Evolutionary conservation across 2,329 filamentous ascomycete species (phyloP).

Genomic region (Microcyclospora pomicola): DNA sequence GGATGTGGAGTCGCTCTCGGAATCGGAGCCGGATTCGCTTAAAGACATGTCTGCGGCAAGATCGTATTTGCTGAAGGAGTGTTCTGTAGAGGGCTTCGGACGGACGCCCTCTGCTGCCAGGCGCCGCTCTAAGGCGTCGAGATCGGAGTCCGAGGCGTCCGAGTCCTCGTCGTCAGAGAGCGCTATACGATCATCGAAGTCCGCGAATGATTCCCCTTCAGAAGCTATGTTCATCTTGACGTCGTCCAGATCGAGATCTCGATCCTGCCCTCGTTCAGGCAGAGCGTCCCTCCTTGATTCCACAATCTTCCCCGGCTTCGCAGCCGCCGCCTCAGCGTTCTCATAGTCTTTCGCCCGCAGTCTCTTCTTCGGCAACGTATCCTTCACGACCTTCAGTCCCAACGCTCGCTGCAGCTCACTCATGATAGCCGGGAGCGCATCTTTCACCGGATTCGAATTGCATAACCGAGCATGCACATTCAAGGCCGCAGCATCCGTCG

Average conservation of each 20-base stretch:
- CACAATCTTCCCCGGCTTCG: neutral
- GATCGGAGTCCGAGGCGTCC: conserved; percentile 15
- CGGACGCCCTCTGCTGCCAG: conserved; percentile 13
- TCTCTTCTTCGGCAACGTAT: conserved; percentile 10
- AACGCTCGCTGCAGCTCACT: conserved; percentile 29
- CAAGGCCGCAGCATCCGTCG: conserved; percentile 32
- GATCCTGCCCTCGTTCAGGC: neutral
- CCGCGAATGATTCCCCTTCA: conserved; percentile 22
- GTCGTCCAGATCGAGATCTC: neutral
- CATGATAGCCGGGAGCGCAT: conserved; percentile 35
- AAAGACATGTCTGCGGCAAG: conserved; percentile 9
- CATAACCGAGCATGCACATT: conserved; percentile 48
- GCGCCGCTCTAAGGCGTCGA: conserved; percentile 15
- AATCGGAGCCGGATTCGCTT: conserved; percentile 11
- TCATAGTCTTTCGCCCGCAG: conserved; percentile 16
- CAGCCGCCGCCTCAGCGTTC: neutral
- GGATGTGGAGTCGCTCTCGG: conserved; percentile 8
- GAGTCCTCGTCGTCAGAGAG: conserved; percentile 23
- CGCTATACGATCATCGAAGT: conserved; percentile 27
- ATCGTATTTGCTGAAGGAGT: conserved; percentile 3
- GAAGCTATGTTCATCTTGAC: neutral
- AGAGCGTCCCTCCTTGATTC: neutral
- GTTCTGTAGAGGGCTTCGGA: conserved; percentile 1
- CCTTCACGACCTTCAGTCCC: conserved; percentile 14
- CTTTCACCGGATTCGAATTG: conserved; percentile 45